These are phyloP conservation scores for Trebouxia sp. DNA, from an alignment of 139 green algal genomes.

Conservation along the genomic window DNA sequence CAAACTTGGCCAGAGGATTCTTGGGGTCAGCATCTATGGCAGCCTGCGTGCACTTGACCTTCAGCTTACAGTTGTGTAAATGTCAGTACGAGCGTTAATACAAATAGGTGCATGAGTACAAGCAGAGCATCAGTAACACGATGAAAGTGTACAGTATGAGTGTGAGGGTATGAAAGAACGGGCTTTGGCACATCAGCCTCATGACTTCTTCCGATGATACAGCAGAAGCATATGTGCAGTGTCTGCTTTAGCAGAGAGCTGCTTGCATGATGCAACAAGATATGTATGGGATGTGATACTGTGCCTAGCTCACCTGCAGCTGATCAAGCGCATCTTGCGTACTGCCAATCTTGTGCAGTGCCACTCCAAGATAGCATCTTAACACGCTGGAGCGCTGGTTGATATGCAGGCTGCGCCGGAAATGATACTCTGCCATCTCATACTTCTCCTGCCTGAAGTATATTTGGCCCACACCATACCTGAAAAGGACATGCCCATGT, in stretches of 20 bases:
- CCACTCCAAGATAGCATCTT: conserved; percentile 88
- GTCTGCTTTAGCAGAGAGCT: too few relatives aligned
- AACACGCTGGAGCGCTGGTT: conserved; percentile 87
- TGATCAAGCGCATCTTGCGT: conserved; percentile 69
- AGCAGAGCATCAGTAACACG: too few relatives aligned
- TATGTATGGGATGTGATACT: too few relatives aligned
- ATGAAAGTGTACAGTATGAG: too few relatives aligned
- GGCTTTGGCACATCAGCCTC: too few relatives aligned
- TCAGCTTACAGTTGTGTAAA: conserved; percentile 21
- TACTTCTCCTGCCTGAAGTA: conserved; percentile 94
- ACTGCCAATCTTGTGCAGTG: conserved; percentile 73
- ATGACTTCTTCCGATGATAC: too few relatives aligned
- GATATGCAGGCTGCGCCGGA: conserved; percentile 64
- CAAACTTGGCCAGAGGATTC: conserved; percentile 93
- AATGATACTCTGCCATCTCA: conserved; percentile 87
- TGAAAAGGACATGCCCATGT: conserved; percentile 33
- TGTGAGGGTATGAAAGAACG: too few relatives aligned
- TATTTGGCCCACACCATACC: conserved; percentile 93
- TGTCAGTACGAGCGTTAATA: too few relatives aligned
- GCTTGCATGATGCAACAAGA: too few relatives aligned
- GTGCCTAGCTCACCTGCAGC: too few relatives aligned
- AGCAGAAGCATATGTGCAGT: too few relatives aligned
- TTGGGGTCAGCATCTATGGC: conserved; percentile 77
- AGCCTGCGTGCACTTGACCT: conserved; percentile 29
- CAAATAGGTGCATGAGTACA: too few relatives aligned